Evolutionary conservation across 1,139 yeast genomes (phyloP), one percentile per base, ranked within the genome.

Genomic region (Geotrichum carabidarum): DNA sequence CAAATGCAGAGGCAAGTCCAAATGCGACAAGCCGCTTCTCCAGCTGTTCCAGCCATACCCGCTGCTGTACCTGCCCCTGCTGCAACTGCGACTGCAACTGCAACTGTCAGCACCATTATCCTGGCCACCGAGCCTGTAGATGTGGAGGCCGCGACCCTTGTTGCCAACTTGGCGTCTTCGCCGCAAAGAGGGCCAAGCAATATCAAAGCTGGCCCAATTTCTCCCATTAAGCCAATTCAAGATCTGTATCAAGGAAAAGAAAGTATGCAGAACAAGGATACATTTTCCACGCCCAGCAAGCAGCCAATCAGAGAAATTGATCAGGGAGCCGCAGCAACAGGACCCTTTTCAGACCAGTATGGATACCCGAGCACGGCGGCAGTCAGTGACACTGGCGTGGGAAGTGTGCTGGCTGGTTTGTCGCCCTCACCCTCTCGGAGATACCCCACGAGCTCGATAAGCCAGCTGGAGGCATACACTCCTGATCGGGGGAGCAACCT

Each of bases 381-480:
- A 15, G 45, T 51, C 32, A 34, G 31, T 22, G 50, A 48, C 30
- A 44, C 48, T 6, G 37, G 45, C 11, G 31, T 44, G 8, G 51
- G 47, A 6, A 47, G 42, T 15, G 51, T 38, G 4, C 18, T 50
- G 30, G 42, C 48, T 8, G 40, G 44, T 15, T 22, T 59, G 43
- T 54, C 62, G 42, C 66, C 67, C 8, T 64, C 69, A 22, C 64
- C 80, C 72, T 40, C 68, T 67, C 30, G 84, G 81, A 64, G 80
- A 80, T 64, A 61, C 54, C 54, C 60, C 4, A 53, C 61, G 8
- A 45, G 63, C 50, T 48, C 42, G 17, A 22, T 54, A 7, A 57
- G 60, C 32, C 87, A 88, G 7, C 73, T 84, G 58, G 94, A 86
- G 67, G 93, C 94, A 1, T 86, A 84, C 63, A 86, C 95, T 0